Conservation (phyloP, 441 rosid species). For the Gossypium schwendimanii region DNA sequence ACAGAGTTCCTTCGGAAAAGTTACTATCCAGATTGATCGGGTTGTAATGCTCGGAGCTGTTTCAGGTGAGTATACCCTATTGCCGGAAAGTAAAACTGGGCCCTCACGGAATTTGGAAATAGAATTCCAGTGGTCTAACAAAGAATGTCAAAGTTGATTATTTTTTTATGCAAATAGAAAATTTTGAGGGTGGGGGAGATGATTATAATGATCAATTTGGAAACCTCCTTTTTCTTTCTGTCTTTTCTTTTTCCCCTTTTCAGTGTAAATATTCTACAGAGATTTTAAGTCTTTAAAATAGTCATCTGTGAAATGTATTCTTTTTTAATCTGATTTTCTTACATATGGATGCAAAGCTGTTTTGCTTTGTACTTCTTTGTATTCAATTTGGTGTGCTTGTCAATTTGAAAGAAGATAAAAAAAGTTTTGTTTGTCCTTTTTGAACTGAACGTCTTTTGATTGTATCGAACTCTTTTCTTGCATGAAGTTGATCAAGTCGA, state of each 20-base stretch:
- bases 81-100: constrained; percentile 94
- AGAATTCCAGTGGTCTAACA: constrained; percentile 98
- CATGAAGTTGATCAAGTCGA: not conserved
- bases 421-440: not conserved
- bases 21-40: constrained; percentile 91
- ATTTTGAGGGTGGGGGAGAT: constrained; percentile 9
- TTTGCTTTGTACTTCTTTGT: constrained; percentile 23
- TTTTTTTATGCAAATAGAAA: constrained; percentile 11
- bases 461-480: not conserved
- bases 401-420: constrained; percentile 15
- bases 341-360: not conserved
- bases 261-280: constrained; percentile 33
- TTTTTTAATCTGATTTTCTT: constrained; percentile 33
- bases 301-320: constrained; percentile 35
- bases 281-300: constrained; percentile 16
- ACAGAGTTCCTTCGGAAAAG: constrained; percentile 98
- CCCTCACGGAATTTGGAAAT: constrained; percentile 87
- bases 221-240: not conserved
- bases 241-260: constrained; percentile 23
- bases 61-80: constrained; percentile 77
- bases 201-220: constrained; percentile 13
- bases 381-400: constrained; percentile 20
- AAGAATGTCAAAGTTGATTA: constrained; percentile 12
- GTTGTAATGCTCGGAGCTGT: constrained; percentile 98
- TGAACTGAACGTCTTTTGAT: not conserved